These are phyloP conservation scores for Panicum miliaceum DNA, from an alignment of 176 grass and related monocot genomes.

Conservation along the genomic window DNA sequence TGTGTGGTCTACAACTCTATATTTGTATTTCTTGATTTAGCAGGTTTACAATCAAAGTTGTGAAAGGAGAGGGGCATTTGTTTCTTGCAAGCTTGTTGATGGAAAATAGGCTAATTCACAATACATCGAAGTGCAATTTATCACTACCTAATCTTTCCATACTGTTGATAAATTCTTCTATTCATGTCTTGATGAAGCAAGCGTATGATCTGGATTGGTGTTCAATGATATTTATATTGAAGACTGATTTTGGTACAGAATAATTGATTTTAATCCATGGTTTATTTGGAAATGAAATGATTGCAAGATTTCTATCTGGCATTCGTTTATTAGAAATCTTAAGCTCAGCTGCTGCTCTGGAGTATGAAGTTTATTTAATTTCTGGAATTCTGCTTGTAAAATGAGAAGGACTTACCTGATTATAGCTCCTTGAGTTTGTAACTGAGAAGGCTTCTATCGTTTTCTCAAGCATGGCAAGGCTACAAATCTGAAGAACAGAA, in stretches of 20 bases:
- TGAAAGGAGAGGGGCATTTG: background rate
- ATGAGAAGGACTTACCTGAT: background rate
- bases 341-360: background rate
- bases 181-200: background rate
- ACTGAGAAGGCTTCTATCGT: background rate
- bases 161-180: background rate
- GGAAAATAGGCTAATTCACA: background rate
- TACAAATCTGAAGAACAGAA: slow-evolving; percentile 6
- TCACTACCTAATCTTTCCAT: background rate
- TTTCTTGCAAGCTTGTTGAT: slow-evolving; percentile 21
- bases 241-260: background rate
- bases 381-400: background rate
- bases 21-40: slow-evolving; percentile 27
- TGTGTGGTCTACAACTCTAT: slow-evolving; percentile 21
- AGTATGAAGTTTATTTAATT: slow-evolving; percentile 1
- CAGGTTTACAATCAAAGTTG: background rate
- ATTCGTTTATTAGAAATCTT: slow-evolving; percentile 24
- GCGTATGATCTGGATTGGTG: background rate
- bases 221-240: background rate
- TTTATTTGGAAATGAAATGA: background rate
- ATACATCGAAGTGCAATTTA: background rate
- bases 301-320: background rate
- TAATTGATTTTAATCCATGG: background rate
- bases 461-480: background rate
- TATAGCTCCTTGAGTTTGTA: background rate